Evolutionary conservation across 495 filamentous ascomycete genomes (phyloP), one percentile per base, ranked within the genome.

Genomic region (Penicillium psychrofluorescens): DNA sequence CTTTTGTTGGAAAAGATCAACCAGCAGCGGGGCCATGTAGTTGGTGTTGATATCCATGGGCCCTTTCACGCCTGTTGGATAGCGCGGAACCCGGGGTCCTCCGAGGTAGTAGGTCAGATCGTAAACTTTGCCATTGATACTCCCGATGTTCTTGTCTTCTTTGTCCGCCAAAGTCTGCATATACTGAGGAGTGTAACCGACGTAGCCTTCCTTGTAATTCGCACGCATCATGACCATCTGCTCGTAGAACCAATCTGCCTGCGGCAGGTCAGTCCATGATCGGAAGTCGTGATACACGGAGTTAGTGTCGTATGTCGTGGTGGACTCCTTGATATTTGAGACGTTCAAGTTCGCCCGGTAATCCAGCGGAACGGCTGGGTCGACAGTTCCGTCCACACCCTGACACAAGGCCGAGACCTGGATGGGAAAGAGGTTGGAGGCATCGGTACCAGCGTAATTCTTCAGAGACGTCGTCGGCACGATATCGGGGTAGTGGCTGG

Each of bases 371-470:
- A 99, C 86, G 38, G 76, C 75, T 15, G 76, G 75, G 52, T 87
- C 76, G 22, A 91, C 73, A 53, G 48, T 36, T 15, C 86, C 87
- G 41, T 78, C 63, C 28, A 74, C 75, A 31, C 92, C 92, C 36
- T 84, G 77, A 64, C 92, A 99, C 32, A 97, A 71, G 31, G 91
- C 88, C 4, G 86, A 94, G 11, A 97, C 92, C 59, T 99, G 92
- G 10, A 99, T 75, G 0, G 92, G 92, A 67, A 99, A 99, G 11
- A 99, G 73, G 35, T 75, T 71, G 12, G 89, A 90, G 37, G 90
- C 88, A 54, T 97, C 92, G 12, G 78, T 56, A 35, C 92, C 92
- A 38, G 83, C 89, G 55, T 97, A 99, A 45, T 83, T 80, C 45
- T 82, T 70, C 37, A 96, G 62, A 6, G 74, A 59, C 43, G 81